phyloP scores from a whole-genome alignment of 2,329 filamentous ascomycete species.

The Phoma sp. region DNA sequence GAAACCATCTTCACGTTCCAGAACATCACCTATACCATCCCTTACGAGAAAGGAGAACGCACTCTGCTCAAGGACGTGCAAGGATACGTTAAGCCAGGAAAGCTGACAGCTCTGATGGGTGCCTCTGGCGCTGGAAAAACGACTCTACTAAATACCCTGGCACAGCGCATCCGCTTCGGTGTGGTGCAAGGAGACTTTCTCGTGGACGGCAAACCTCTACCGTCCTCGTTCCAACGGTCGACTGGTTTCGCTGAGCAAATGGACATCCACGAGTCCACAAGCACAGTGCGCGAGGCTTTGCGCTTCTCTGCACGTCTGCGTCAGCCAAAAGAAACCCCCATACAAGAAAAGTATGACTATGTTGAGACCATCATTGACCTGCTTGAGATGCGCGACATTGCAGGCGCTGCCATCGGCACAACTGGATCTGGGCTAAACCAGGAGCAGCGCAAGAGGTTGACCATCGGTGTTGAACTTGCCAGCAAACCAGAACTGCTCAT shows the following conservation, averaged over 20 bases:
- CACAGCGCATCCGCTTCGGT: constrained; percentile 54
- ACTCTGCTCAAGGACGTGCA: constrained; percentile 65
- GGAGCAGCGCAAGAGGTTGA: constrained; percentile 72
- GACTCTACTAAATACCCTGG: constrained; percentile 46
- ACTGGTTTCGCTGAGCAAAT: constrained; percentile 78
- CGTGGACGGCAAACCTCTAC: constrained; percentile 49
- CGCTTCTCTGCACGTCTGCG: constrained; percentile 68
- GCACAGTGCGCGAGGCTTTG: constrained; percentile 69
- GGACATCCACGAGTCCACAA: constrained; percentile 67
- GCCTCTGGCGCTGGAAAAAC: constrained; percentile 61
- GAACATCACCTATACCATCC: constrained; percentile 78
- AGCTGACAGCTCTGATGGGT: constrained; percentile 80
- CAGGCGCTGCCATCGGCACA: constrained; percentile 68
- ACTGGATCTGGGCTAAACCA: constrained; percentile 59
- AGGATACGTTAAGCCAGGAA: constrained; percentile 92
- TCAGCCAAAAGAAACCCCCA: constrained; percentile 64
- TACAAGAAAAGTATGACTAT: constrained; percentile 68
- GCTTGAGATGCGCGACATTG: constrained; percentile 69
- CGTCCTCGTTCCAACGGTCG: constrained; percentile 77
- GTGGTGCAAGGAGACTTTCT: constrained; percentile 54
- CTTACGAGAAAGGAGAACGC: constrained; percentile 53
- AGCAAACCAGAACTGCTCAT: constrained; percentile 74
- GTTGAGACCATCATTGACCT: constrained; percentile 69
- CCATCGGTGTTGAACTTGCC: constrained; percentile 66
- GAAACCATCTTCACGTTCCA: constrained; percentile 78